A percentile compares a stretch with the other conserved stretches of the same genome.
phyloP scores from a whole-genome alignment of 768 basidiomycete genomes.

The Erythrobasidium yunnanense region DNA sequence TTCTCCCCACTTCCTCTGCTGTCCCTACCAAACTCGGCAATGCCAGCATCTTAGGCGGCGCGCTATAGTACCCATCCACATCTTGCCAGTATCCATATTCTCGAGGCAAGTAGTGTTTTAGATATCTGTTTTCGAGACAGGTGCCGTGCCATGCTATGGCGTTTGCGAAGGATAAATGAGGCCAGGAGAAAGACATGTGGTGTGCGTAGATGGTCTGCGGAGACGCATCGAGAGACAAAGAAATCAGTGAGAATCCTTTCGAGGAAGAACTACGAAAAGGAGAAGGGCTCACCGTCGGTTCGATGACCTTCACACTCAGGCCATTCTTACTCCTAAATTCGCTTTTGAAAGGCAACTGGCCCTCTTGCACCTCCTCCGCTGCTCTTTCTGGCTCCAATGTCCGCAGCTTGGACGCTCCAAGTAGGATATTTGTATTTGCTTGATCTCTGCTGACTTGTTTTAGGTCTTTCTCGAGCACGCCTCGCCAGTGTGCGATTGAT shows the following conservation, averaged over 20 bases:
- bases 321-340: constrained; percentile 4
- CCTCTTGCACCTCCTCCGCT: not conserved
- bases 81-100: constrained; percentile 19
- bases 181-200: constrained; percentile 15
- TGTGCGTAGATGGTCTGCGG: constrained; percentile 1
- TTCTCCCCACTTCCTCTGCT: not conserved
- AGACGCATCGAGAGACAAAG: not conserved
- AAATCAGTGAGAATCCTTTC: not conserved
- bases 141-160: constrained; percentile 17
- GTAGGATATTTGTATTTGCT: constrained; percentile 17
- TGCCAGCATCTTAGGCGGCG: not conserved
- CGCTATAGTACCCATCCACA: constrained; percentile 7
- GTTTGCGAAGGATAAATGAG: not conserved
- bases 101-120: not conserved
- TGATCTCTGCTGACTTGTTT: constrained; percentile 13
- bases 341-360: not conserved
- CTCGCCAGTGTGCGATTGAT: constrained; percentile 11
- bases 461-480: constrained; percentile 12
- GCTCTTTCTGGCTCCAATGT: not conserved
- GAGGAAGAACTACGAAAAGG: not conserved
- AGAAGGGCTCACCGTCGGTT: not conserved
- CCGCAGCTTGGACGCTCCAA: not conserved
- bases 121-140: constrained; percentile 2
- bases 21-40: not conserved
- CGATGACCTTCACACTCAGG: not conserved